Evolutionary conservation across 306 rosid genomes (phyloP).

Genomic region (Mimosa pudica): DNA sequence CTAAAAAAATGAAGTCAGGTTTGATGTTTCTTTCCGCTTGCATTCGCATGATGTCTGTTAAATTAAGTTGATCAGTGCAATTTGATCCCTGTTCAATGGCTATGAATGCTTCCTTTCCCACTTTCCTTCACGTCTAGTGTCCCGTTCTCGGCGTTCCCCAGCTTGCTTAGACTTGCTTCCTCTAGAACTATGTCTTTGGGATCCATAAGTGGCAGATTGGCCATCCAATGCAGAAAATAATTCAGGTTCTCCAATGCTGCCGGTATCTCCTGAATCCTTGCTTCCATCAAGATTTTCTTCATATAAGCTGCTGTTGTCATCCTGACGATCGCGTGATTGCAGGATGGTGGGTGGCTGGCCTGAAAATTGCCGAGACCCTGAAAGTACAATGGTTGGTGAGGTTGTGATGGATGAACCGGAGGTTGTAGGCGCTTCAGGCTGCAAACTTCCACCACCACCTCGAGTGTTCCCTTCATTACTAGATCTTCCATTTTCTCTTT

Average conservation of each 20-base stretch:
- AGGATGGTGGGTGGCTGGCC: conserved; percentile 83
- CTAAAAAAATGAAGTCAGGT: background rate
- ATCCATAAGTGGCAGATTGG: conserved; percentile 67
- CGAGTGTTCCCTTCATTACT: conserved; percentile 72
- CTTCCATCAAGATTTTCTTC: conserved; percentile 93
- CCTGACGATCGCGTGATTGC: conserved; percentile 83
- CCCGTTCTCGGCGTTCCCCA: conserved; percentile 82
- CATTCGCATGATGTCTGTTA: conserved; percentile 77
- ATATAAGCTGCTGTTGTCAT: conserved; percentile 68
- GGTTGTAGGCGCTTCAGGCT: conserved; percentile 60
- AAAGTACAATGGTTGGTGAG: conserved; percentile 68
- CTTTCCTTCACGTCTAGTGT: conserved; percentile 83
- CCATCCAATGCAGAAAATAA: conserved; percentile 74
- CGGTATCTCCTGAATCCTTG: conserved; percentile 83
- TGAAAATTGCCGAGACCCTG: conserved; percentile 69
- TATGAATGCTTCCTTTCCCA: conserved; percentile 94
- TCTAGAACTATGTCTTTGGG: conserved; percentile 81
- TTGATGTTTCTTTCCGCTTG: conserved; percentile 82
- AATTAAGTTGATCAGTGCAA: conserved; percentile 1
- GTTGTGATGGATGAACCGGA: conserved; percentile 52
- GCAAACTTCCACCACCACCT: conserved; percentile 56
- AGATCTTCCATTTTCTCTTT: conserved; percentile 86
- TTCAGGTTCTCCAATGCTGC: conserved; percentile 90
- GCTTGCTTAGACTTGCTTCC: conserved; percentile 84
- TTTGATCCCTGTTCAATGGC: conserved; percentile 1